A percentile compares a stretch with the other conserved stretches of the same genome.
phyloP scores from a whole-genome alignment of 176 grass and related monocot species.

The Elaeis guineensis region DNA sequence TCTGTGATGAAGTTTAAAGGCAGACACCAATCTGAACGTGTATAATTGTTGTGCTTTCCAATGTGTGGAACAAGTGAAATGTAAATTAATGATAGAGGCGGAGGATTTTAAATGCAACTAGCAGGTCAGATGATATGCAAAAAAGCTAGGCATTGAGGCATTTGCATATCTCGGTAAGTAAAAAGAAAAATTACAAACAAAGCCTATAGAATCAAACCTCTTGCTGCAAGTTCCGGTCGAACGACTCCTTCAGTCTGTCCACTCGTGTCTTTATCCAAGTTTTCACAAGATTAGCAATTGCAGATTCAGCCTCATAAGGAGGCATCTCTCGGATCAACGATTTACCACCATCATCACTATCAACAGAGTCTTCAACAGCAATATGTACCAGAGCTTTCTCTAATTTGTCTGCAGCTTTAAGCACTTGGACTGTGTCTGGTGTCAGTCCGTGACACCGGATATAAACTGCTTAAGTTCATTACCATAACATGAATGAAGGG shows the following conservation, averaged over 20 bases:
- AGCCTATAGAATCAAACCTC: constrained; percentile 36
- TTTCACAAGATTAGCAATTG: constrained; percentile 87
- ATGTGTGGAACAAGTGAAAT: too few relatives aligned
- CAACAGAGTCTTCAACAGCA: constrained; percentile 96
- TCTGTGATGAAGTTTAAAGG: too few relatives aligned
- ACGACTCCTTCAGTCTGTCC: constrained; percentile 87
- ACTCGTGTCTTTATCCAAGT: constrained; percentile 80
- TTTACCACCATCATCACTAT: constrained; percentile 98
- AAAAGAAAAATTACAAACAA: neutral
- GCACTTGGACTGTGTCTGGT: constrained; percentile 82
- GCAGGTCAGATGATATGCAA: too few relatives aligned
- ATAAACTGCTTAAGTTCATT: constrained; percentile 96
- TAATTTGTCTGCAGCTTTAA: constrained; percentile 91
- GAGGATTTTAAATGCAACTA: too few relatives aligned
- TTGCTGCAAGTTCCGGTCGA: constrained; percentile 91
- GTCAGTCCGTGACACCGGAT: constrained; percentile 62
- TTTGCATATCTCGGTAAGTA: neutral
- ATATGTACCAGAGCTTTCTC: constrained; percentile 94
- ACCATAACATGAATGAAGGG: constrained; percentile 94
- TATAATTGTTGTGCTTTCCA: too few relatives aligned
- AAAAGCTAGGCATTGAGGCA: too few relatives aligned
- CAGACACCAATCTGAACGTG: too few relatives aligned
- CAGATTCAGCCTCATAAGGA: constrained; percentile 93
- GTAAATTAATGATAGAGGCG: too few relatives aligned
- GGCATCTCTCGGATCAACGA: constrained; percentile 96